Evolutionary conservation across 306 rosid genomes (phyloP).

Genomic region (Quercus rubra): DNA sequence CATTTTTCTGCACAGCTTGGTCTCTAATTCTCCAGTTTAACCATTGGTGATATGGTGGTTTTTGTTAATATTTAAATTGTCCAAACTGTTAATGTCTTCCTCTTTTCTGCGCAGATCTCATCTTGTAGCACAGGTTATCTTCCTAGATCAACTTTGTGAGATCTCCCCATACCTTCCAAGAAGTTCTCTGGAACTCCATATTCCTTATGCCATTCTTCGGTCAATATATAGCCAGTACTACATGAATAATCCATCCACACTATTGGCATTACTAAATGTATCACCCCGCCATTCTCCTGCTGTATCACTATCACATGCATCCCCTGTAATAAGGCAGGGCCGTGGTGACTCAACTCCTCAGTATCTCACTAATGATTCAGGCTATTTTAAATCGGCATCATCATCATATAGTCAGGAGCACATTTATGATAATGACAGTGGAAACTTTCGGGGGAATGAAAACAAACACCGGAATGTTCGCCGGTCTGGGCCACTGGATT

Average conservation of each 20-base stretch:
- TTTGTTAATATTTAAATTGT: not conserved
- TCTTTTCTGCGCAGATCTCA: slow-evolving; percentile 63
- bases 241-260: slow-evolving; percentile 57
- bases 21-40: not conserved
- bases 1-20: not conserved
- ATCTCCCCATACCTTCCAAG: slow-evolving; percentile 90
- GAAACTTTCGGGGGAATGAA: slow-evolving; percentile 49
- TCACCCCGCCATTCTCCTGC: slow-evolving; percentile 92
- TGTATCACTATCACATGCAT: slow-evolving; percentile 58
- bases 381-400: slow-evolving; percentile 59
- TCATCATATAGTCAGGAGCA: slow-evolving; percentile 63
- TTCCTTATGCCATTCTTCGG: slow-evolving; percentile 88
- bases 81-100: slow-evolving; percentile 17
- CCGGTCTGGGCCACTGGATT: slow-evolving; percentile 92
- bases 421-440: slow-evolving; percentile 46
- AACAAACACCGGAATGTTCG: slow-evolving; percentile 53
- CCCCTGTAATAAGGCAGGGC: slow-evolving; percentile 63
- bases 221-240: slow-evolving; percentile 89
- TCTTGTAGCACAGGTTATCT: slow-evolving; percentile 85
- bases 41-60: not conserved
- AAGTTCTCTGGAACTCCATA: slow-evolving; percentile 75
- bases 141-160: slow-evolving; percentile 93
- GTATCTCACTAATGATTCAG: slow-evolving; percentile 54
- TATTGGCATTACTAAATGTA: slow-evolving; percentile 58
- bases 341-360: slow-evolving; percentile 79